Conservation (phyloP, 306 rosid genomes). For the Cicer cuneatum region DNA sequence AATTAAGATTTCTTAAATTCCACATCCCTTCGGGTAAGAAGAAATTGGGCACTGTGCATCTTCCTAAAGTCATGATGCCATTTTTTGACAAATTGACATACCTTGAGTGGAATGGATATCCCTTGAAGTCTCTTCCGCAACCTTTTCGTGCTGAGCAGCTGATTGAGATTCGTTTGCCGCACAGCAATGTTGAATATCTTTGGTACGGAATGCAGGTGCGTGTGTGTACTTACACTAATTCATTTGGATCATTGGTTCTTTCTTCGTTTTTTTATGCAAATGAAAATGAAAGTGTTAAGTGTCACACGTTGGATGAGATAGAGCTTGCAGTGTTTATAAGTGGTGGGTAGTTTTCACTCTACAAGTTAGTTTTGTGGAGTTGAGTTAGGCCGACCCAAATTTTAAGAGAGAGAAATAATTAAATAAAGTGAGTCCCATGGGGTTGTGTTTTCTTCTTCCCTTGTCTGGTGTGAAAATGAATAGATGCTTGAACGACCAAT, state of each 20-base stretch:
- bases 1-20: conserved; percentile 21
- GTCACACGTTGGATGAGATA: no score
- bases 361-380: no score
- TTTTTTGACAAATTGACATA: conserved; percentile 21
- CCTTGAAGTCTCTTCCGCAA: conserved; percentile 22
- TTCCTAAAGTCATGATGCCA: not conserved
- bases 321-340: no score
- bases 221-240: not conserved
- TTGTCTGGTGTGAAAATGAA: not conserved
- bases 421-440: not conserved
- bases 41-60: not conserved
- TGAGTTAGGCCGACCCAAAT: no score
- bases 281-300: not conserved
- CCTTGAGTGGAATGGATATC: conserved; percentile 29
- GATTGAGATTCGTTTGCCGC: conserved; percentile 24
- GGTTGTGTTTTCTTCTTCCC: not conserved
- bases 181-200: conserved; percentile 13
- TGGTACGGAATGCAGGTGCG: conserved; percentile 39
- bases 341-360: no score
- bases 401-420: not conserved
- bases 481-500: no score
- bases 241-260: not conserved
- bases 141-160: not conserved
- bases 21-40: not conserved
- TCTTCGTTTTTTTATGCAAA: not conserved